Base-by-base conservation (phyloP, 1,284 basidiomycete species). In the Heterobasidion annosum region DNA sequence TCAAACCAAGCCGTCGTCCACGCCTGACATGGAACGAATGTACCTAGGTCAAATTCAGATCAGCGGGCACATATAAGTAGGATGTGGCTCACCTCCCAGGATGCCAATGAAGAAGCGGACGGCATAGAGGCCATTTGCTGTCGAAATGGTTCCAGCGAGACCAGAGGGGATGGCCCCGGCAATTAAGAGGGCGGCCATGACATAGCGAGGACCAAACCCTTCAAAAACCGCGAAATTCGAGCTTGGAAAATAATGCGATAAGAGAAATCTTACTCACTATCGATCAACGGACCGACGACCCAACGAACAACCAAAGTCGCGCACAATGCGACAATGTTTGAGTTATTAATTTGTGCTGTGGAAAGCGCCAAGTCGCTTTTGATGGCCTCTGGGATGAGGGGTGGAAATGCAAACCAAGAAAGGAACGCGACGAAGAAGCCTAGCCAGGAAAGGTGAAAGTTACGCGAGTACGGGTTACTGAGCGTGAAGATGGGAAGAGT, bases 351-450 rank as follows among this genome's bases (percentile, higher is more conserved):
- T 64, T 82, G 70, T 2, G 64, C 67, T 13, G 68, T 57, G 2
- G 78, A 76, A 15, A 85, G 66, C 1, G 74, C 65, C 53, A 86
- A 72, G 62, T 86, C 83, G 6, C 62, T 60, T 57, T 75, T 78
- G 64, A 86, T 82, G 4, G 76, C 80, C 43, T 83, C 79, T 0
- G 82, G 77, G 47, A 83, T 74, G 9, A 86, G 71, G 0, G 82
- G 82, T 15, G 81, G 71, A 62, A 85, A 84, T 0, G 82, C 82
- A 57, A 85, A 86, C 83, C 83, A 86, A 13, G 80, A 77, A 18
- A 82, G 63, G 59, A 50, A 50, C 10, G 48, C 48, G 18, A 37
- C 35, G 13, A 50, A 50, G 48, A 50, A 50, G n/a, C 48, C 48
- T 12, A 50, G 18, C 48, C 48, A 50, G 16, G 34, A 16, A 15